Evolutionary conservation across 2,329 filamentous ascomycete genomes (phyloP).

Genomic region (Trichoderma cornu-damae): DNA sequence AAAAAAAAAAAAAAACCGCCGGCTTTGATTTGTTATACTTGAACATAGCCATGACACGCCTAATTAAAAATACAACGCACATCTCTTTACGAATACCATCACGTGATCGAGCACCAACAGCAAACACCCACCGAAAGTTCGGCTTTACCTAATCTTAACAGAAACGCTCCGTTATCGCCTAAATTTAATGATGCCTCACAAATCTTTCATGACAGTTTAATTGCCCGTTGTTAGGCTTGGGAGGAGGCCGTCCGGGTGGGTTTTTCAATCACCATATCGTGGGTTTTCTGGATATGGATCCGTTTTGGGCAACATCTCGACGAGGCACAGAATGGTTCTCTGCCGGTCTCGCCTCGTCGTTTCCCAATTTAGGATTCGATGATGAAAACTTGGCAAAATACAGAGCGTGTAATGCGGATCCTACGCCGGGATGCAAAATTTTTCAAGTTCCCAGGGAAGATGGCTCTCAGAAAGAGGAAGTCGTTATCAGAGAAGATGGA

Average conservation of each 20-base stretch:
- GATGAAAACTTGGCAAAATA: slow-evolving; percentile 36
- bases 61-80: too few relatives aligned
- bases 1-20: too few relatives aligned
- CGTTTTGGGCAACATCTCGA: slow-evolving; percentile 20
- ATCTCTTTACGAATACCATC: not conserved
- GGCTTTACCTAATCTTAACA: not conserved
- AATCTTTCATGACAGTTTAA: not conserved
- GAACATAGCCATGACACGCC: too few relatives aligned
- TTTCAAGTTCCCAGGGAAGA: slow-evolving; percentile 45
- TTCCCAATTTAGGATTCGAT: slow-evolving; percentile 47
- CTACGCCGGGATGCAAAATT: slow-evolving; percentile 54
- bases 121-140: not conserved
- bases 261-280: not conserved
- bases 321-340: slow-evolving; percentile 42
- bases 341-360: slow-evolving; percentile 51
- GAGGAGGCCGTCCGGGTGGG: not conserved
- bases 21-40: too few relatives aligned
- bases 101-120: not conserved
- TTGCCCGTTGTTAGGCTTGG: not conserved
- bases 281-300: slow-evolving; percentile 23
- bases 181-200: not conserved
- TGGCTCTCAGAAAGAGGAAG: slow-evolving; percentile 34
- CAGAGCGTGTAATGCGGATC: slow-evolving; percentile 35
- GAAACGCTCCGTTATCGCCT: not conserved
- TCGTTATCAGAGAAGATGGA: slow-evolving; percentile 34